Conservation (phyloP, 805 yeast species). For the Saturnispora silvae region DNA sequence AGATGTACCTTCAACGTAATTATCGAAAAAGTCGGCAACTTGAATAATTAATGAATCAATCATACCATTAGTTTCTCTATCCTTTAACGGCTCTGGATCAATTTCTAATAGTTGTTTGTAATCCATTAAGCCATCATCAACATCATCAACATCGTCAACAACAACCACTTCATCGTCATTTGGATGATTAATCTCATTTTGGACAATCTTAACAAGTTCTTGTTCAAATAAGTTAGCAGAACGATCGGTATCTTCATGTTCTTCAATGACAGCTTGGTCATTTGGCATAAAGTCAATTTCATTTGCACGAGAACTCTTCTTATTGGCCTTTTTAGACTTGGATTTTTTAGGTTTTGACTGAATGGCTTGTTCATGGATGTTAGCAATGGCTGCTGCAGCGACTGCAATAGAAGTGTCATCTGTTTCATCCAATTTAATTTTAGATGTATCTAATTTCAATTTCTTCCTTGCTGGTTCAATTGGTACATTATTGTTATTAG, state of each 20-base stretch:
- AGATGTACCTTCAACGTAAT: conserved; percentile 21
- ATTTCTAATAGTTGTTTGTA: conserved; percentile 15
- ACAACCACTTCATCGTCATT: conserved; percentile 5
- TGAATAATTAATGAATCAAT: conserved; percentile 16
- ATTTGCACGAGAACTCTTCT: not conserved
- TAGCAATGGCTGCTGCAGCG: conserved; percentile 1
- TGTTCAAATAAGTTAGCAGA: conserved; percentile 23
- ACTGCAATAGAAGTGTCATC: conserved; percentile 1
- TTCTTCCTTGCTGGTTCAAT: not conserved
- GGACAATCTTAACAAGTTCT: conserved; percentile 21
- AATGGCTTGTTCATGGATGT: not conserved
- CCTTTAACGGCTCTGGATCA: conserved; percentile 24
- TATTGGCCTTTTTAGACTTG: conserved; percentile 1
- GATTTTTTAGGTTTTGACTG: not conserved
- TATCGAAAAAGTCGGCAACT: conserved; percentile 19
- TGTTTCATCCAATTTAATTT: conserved; percentile 3
- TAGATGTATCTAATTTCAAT: conserved; percentile 4
- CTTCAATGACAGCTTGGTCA: conserved; percentile 11
- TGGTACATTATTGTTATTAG: not conserved
- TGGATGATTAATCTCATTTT: conserved; percentile 7
- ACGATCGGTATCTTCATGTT: not conserved
- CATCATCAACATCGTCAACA: conserved; percentile 10
- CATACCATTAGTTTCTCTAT: conserved; percentile 16
- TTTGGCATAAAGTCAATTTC: conserved; percentile 25
- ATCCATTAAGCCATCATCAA: conserved; percentile 14